Percentiles rank a stretch among this genome's conserved stretches.
These are phyloP conservation scores for Mercurialis annua DNA, from an alignment of 345 rosid species.

Conservation along the genomic window DNA sequence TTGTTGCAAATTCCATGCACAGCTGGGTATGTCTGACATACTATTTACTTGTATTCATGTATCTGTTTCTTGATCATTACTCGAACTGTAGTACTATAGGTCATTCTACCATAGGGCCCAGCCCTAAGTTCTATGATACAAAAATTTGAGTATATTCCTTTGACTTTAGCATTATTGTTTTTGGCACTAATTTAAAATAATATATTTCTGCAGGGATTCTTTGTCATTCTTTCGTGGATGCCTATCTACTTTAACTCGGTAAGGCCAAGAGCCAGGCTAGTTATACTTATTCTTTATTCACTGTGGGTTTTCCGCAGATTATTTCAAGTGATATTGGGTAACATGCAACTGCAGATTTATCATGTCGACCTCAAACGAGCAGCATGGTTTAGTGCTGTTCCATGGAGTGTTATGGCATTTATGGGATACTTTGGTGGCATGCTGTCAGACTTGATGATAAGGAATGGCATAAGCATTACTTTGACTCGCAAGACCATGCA, in stretches of 20 bases:
- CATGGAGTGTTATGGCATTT: constrained; percentile 94
- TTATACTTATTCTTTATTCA: background rate
- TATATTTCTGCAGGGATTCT: constrained; percentile 63
- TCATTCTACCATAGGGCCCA: background rate
- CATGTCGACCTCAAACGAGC: constrained; percentile 92
- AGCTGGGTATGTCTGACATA: constrained; percentile 63
- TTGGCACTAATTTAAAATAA: background rate
- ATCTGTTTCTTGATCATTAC: constrained; percentile 8
- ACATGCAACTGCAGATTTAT: constrained; percentile 49
- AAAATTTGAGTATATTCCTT: background rate
- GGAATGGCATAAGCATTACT: constrained; percentile 66
- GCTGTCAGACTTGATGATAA: constrained; percentile 76
- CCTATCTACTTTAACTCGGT: constrained; percentile 90
- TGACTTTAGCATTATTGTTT: background rate
- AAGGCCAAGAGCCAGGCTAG: constrained; percentile 29
- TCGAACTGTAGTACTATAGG: background rate
- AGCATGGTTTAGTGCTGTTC: constrained; percentile 96
- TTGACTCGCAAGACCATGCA: constrained; percentile 92
- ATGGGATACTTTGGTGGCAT: constrained; percentile 79
- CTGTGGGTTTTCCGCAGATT: background rate
- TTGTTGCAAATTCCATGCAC: constrained; percentile 93
- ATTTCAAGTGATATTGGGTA: constrained; percentile 1
- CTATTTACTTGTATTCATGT: constrained; percentile 8
- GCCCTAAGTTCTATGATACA: background rate
- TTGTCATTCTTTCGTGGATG: constrained; percentile 99